Evolutionary conservation across 2,329 filamentous ascomycete genomes (phyloP).

Genomic region (Claviceps cyperi): DNA sequence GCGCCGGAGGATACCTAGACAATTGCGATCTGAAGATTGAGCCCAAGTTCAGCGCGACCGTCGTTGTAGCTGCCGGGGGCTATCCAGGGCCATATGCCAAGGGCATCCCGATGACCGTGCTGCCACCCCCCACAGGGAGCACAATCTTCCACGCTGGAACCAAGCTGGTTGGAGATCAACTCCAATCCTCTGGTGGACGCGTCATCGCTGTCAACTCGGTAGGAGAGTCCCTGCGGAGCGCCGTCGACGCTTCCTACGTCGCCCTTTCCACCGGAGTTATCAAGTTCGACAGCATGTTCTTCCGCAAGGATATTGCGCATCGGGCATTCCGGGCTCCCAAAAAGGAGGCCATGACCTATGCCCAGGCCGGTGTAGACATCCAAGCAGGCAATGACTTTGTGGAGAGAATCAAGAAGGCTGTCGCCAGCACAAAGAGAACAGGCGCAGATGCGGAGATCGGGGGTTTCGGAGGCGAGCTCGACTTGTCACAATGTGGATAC

Average conservation of each 20-base stretch:
- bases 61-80: constrained; percentile 84
- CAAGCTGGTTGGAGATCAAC: constrained; percentile 41
- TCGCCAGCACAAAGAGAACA: constrained; percentile 69
- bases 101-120: constrained; percentile 46
- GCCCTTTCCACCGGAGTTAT: constrained; percentile 56
- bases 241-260: constrained; percentile 76
- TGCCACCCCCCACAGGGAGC: constrained; percentile 26
- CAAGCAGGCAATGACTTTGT: constrained; percentile 90
- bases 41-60: constrained; percentile 65
- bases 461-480: constrained; percentile 65
- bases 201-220: constrained; percentile 88
- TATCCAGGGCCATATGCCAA: constrained; percentile 82
- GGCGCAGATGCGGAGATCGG: constrained; percentile 90
- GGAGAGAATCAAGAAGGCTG: constrained; percentile 76
- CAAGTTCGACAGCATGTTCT: constrained; percentile 80
- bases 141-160: constrained; percentile 93
- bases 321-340: constrained; percentile 43
- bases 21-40: constrained; percentile 54
- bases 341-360: constrained; percentile 64
- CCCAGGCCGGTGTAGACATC: constrained; percentile 84
- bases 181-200: constrained; percentile 71
- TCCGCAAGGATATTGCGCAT: constrained; percentile 81
- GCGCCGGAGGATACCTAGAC: constrained; percentile 59
- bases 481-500: constrained; percentile 57
- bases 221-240: constrained; percentile 56